phyloP scores from a whole-genome alignment of 2,329 filamentous ascomycete species.

The Helminthosporium solani region DNA sequence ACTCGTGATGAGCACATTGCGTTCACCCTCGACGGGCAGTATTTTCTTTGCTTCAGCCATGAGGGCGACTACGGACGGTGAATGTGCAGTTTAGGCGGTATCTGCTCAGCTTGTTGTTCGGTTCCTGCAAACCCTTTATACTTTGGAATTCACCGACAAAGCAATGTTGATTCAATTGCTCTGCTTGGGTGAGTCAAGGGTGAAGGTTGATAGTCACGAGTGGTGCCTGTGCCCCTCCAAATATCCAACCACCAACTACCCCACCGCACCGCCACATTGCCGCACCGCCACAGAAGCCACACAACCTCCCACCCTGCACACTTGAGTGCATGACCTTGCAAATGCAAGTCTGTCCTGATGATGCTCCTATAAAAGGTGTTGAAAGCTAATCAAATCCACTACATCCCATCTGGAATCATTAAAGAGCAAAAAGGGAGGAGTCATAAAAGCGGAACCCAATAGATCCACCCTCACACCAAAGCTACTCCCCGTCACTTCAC shows the following conservation, averaged over 20 bases:
- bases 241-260: too few relatives aligned
- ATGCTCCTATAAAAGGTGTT: background rate
- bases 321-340: background rate
- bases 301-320: background rate
- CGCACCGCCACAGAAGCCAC: background rate
- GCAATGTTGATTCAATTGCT: too few relatives aligned
- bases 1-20: conserved; percentile 87
- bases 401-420: too few relatives aligned
- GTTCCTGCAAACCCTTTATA: too few relatives aligned
- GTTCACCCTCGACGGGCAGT: conserved; percentile 59
- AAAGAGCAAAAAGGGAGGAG: too few relatives aligned
- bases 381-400: background rate
- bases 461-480: too few relatives aligned
- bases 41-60: conserved; percentile 46
- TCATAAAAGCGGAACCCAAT: too few relatives aligned
- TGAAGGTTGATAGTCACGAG: background rate
- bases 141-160: too few relatives aligned
- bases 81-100: too few relatives aligned
- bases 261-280: conserved; percentile 21
- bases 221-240: conserved; percentile 25
- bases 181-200: background rate
- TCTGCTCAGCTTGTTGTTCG: too few relatives aligned
- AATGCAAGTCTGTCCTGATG: too few relatives aligned
- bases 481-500: too few relatives aligned
- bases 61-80: background rate